Evolutionary conservation across 2,329 filamentous ascomycete species (phyloP).

Genomic region (Aphanocladium album): DNA sequence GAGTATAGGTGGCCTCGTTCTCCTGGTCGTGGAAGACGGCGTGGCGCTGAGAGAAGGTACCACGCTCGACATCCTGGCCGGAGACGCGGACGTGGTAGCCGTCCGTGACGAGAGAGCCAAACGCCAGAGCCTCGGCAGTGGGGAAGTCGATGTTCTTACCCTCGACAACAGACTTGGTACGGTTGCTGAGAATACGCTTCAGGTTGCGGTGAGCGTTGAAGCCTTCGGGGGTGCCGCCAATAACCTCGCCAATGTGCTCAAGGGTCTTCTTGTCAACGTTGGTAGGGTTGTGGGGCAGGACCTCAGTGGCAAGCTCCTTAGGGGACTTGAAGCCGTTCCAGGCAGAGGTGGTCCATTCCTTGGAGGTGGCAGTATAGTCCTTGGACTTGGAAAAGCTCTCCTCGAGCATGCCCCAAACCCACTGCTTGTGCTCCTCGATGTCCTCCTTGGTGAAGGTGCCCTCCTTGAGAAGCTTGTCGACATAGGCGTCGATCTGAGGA

Average conservation of each 20-base stretch:
- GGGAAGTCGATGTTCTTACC: slow-evolving; percentile 97
- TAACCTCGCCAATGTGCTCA: slow-evolving; percentile 75
- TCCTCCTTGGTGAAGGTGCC: slow-evolving; percentile 97
- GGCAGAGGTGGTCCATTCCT: slow-evolving; percentile 97
- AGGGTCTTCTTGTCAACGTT: slow-evolving; percentile 68
- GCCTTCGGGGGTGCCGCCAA: slow-evolving; percentile 73
- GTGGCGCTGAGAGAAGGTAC: slow-evolving; percentile 97
- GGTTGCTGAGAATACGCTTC: slow-evolving; percentile 86
- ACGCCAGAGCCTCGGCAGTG: slow-evolving; percentile 91
- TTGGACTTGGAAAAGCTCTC: slow-evolving; percentile 97
- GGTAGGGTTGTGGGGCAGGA: slow-evolving; percentile 86
- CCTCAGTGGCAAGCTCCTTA: slow-evolving; percentile 92
- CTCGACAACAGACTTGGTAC: slow-evolving; percentile 87
- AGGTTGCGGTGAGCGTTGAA: slow-evolving; percentile 93
- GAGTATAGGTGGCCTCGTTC: slow-evolving; percentile 86
- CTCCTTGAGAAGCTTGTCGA: slow-evolving; percentile 83
- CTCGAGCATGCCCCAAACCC: slow-evolving; percentile 99
- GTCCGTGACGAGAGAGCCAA: slow-evolving; percentile 84
- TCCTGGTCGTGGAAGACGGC: slow-evolving; percentile 97
- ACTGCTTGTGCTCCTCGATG: slow-evolving; percentile 97
- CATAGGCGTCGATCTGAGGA: slow-evolving; percentile 83
- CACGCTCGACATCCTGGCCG: slow-evolving; percentile 97
- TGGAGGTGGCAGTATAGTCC: slow-evolving; percentile 92
- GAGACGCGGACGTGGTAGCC: slow-evolving; percentile 97
- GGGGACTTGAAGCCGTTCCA: slow-evolving; percentile 99